These are phyloP conservation scores for Colletotrichum orbiculare DNA, from an alignment of 2,329 filamentous ascomycete species.

Conservation along the genomic window DNA sequence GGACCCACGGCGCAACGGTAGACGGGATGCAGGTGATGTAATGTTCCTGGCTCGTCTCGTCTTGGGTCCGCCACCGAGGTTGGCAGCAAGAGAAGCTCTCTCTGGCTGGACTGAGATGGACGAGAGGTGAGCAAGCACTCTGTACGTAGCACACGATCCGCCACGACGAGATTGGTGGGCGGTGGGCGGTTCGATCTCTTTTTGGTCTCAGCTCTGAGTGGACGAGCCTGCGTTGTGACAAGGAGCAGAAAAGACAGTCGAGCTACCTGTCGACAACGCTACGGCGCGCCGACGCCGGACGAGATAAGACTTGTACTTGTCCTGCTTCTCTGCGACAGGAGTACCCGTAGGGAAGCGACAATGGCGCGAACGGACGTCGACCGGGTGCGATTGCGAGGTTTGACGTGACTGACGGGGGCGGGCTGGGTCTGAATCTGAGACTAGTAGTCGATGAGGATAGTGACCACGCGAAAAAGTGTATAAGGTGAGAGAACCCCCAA, in stretches of 20 bases:
- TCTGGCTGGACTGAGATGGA: constrained; percentile 8
- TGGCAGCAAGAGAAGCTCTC: constrained; percentile 8
- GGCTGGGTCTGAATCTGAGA: constrained; percentile 14
- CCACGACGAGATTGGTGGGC: constrained; percentile 20
- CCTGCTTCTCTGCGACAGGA: background rate
- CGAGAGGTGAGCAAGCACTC: background rate
- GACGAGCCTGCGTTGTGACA: constrained; percentile 22
- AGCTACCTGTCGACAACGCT: constrained; percentile 22
- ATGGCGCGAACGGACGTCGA: constrained; percentile 15
- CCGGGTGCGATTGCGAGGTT: constrained; percentile 28
- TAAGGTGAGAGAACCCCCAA: constrained; percentile 13
- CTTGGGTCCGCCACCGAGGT: constrained; percentile 27
- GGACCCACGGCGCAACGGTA: constrained; percentile 30
- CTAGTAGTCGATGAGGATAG: constrained; percentile 16
- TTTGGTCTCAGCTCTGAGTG: constrained; percentile 11
- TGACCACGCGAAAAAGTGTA: constrained; percentile 20
- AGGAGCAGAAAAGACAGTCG: constrained; percentile 13
- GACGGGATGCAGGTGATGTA: constrained; percentile 33
- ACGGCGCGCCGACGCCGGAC: constrained; percentile 22
- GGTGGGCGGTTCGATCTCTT: constrained; percentile 14
- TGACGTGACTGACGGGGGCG: constrained; percentile 25
- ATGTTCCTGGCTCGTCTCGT: constrained; percentile 27
- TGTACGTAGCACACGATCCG: constrained; percentile 30
- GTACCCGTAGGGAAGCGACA: constrained; percentile 6
- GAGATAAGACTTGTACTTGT: constrained; percentile 20